Evolutionary conservation across 805 yeast species (phyloP).

Genomic region (Tetrapisispora namnaoensis): DNA sequence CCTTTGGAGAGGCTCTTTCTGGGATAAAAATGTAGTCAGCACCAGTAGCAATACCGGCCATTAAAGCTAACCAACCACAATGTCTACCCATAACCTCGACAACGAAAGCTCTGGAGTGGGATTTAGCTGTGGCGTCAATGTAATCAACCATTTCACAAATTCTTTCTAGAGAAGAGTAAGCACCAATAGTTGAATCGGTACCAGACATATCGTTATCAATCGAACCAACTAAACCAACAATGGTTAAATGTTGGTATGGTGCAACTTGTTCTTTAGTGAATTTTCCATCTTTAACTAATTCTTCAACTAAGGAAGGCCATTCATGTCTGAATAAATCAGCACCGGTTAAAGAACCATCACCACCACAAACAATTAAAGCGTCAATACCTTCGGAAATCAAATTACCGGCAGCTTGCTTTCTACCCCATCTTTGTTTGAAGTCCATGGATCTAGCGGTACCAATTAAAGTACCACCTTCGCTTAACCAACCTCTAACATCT

Average conservation of each 20-base stretch:
- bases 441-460: constrained; percentile 92
- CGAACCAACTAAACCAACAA: constrained; percentile 92
- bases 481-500: constrained; percentile 88
- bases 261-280: constrained; percentile 50
- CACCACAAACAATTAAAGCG: constrained; percentile 93
- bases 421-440: constrained; percentile 77
- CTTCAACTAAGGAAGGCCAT: constrained; percentile 83
- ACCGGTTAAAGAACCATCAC: constrained; percentile 97
- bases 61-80: constrained; percentile 97
- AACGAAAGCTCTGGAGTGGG: constrained; percentile 95
- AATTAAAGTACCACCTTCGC: constrained; percentile 89
- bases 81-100: constrained; percentile 99
- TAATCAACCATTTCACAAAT: constrained; percentile 92
- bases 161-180: constrained; percentile 85
- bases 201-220: constrained; percentile 97
- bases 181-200: constrained; percentile 95
- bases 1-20: constrained; percentile 74
- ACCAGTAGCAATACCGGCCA: constrained; percentile 95
- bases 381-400: constrained; percentile 84
- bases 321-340: constrained; percentile 90
- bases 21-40: constrained; percentile 94
- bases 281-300: constrained; percentile 47
- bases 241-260: constrained; percentile 64
- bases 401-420: constrained; percentile 74
- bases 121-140: constrained; percentile 94